These are phyloP conservation scores for Cryptococcus neoformans DNA, from an alignment of 1,284 basidiomycete genomes.

Conservation along the genomic window DNA sequence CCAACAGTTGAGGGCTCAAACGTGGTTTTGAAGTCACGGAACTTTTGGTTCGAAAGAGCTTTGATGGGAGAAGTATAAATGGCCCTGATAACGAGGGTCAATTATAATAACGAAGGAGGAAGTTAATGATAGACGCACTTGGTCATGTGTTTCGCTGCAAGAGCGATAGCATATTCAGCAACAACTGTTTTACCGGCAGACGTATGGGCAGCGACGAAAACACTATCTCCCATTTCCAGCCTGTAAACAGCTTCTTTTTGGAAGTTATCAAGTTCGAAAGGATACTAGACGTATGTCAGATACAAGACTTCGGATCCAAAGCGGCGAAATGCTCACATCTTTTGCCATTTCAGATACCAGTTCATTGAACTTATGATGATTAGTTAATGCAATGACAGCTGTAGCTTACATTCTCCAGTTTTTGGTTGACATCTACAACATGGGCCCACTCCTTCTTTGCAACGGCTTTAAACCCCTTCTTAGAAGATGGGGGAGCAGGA, in stretches of 20 bases:
- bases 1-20: conserved; percentile 91
- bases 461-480: conserved; percentile 42
- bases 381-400: not conserved
- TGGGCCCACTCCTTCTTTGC: conserved; percentile 97
- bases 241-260: conserved; percentile 99
- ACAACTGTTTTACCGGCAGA: conserved; percentile 99
- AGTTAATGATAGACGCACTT: conserved; percentile 56
- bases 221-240: conserved; percentile 94
- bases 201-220: conserved; percentile 98
- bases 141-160: conserved; percentile 98
- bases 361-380: conserved; percentile 43
- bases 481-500: conserved; percentile 43
- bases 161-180: conserved; percentile 96
- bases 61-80: conserved; percentile 99
- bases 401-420: conserved; percentile 64
- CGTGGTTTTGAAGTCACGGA: conserved; percentile 96
- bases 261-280: conserved; percentile 82
- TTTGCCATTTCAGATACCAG: conserved; percentile 51
- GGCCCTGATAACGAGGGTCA: conserved; percentile 58
- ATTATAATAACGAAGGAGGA: not conserved
- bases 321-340: conserved; percentile 14
- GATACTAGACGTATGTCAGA: conserved; percentile 52
- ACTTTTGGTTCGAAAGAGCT: conserved; percentile 98
- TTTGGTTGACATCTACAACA: conserved; percentile 88
- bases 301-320: not conserved